These are phyloP conservation scores for Magnaporthiopsis rhizophila DNA, from an alignment of 2,329 filamentous ascomycete genomes.

Conservation along the genomic window DNA sequence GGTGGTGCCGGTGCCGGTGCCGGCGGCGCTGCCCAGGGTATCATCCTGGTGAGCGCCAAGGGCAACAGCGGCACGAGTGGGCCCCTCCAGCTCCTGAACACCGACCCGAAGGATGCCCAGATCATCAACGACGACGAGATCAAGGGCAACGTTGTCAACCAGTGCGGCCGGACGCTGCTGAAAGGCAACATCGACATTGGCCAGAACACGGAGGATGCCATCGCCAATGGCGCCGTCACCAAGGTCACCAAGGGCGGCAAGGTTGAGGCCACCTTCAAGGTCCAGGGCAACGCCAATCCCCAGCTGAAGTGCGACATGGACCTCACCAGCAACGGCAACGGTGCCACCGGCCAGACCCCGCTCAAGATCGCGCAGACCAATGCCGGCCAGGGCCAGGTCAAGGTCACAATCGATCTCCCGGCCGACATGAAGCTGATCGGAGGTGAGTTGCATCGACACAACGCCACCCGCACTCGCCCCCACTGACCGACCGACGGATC, in stretches of 20 bases:
- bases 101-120: slow-evolving; percentile 50
- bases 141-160: slow-evolving; percentile 40
- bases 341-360: slow-evolving; percentile 33
- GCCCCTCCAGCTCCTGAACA: slow-evolving; percentile 29
- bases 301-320: slow-evolving; percentile 48
- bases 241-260: slow-evolving; percentile 36
- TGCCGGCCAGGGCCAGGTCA: slow-evolving; percentile 34
- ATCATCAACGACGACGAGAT: slow-evolving; percentile 51
- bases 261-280: slow-evolving; percentile 37
- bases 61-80: slow-evolving; percentile 6
- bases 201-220: slow-evolving; percentile 43
- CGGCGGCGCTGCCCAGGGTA: too few species aligned
- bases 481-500: not conserved
- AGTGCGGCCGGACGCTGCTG: slow-evolving; percentile 53
- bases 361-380: slow-evolving; percentile 13
- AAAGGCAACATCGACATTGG: slow-evolving; percentile 54
- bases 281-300: slow-evolving; percentile 44
- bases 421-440: slow-evolving; percentile 38
- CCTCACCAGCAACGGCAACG: slow-evolving; percentile 34
- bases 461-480: too few species aligned
- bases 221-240: slow-evolving; percentile 37
- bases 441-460: slow-evolving; percentile 28
- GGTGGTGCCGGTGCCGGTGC: too few species aligned
- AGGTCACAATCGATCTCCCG: slow-evolving; percentile 46
- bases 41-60: slow-evolving; percentile 7